A percentile compares a stretch with the other conserved stretches of the same genome.
Conservation (phyloP, 2,329 filamentous ascomycete species). For the Coniochaeta ligniaria region DNA sequence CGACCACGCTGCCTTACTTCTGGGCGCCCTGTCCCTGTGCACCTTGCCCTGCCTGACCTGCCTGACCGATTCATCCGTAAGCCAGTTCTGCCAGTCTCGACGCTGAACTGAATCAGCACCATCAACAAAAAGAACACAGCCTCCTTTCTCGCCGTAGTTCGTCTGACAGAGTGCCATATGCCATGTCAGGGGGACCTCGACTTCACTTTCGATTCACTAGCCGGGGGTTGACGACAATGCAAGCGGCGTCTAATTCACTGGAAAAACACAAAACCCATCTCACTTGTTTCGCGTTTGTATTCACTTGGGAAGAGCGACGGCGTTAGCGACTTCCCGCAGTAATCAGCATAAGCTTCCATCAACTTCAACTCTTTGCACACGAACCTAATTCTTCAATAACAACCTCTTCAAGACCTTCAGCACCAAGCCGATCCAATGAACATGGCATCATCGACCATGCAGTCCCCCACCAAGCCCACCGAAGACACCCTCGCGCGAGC, state of each 20-base stretch:
- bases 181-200: neutral
- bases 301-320: neutral
- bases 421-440: neutral
- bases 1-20: neutral
- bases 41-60: neutral
- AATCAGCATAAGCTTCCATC: no score
- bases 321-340: neutral
- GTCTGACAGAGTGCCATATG: neutral
- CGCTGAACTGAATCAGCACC: neutral
- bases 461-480: conserved; percentile 45
- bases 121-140: neutral
- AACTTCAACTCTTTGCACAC: no score
- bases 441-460: neutral
- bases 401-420: neutral
- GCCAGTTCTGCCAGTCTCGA: no score
- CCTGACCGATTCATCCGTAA: neutral
- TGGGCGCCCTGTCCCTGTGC: neutral
- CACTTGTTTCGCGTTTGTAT: neutral
- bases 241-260: neutral
- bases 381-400: no score
- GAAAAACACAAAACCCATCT: neutral
- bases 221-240: neutral
- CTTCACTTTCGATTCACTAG: neutral
- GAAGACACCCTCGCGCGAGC: conserved; percentile 43
- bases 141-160: neutral